Conservation (phyloP, 805 yeast species). For the Zygoascus bituminiphila region DNA sequence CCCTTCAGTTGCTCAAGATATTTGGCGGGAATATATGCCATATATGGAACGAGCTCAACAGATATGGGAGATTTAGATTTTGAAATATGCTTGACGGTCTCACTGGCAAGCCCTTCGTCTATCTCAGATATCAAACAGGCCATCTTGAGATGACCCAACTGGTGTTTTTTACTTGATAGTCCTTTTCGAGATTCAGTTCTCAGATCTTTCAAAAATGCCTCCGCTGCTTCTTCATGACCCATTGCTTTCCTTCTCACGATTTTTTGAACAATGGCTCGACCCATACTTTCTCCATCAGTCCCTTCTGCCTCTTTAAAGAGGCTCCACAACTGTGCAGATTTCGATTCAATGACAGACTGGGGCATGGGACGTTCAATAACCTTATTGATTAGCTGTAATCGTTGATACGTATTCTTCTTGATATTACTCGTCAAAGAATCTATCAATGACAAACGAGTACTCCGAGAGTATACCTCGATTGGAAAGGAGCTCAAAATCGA, state of each 20-base stretch:
- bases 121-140: background rate
- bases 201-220: background rate
- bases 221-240: background rate
- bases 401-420: background rate
- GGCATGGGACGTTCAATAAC: background rate
- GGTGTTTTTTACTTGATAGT: background rate
- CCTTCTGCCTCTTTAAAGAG: background rate
- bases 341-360: background rate
- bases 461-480: slow-evolving; percentile 5
- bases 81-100: background rate
- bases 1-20: background rate
- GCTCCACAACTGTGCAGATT: background rate
- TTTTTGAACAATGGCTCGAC: background rate
- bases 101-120: background rate
- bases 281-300: background rate
- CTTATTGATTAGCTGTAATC: background rate
- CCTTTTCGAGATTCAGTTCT: background rate
- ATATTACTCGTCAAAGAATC: background rate
- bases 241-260: background rate
- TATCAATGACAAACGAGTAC: slow-evolving; percentile 1
- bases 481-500: slow-evolving; percentile 6
- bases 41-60: background rate
- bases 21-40: background rate
- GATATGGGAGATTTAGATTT: background rate
- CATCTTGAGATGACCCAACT: background rate